Conservation (phyloP, 2,329 filamentous ascomycete genomes). For the Sporothrix protearum region DNA sequence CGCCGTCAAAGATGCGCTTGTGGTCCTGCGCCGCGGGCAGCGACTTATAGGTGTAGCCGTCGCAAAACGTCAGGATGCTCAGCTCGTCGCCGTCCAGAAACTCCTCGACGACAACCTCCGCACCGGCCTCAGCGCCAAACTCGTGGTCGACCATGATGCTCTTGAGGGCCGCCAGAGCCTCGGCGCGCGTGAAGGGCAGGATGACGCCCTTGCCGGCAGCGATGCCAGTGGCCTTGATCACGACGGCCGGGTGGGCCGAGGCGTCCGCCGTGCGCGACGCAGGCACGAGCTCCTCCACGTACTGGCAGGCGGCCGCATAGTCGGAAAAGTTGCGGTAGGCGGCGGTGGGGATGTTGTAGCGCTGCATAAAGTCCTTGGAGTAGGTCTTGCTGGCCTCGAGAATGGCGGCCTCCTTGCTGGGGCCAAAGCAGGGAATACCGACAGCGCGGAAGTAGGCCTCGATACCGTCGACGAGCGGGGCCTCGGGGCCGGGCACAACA, state of each 20-base stretch:
- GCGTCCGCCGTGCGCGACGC: conserved; percentile 10
- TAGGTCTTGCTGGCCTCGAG: conserved; percentile 98
- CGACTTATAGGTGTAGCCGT: conserved; percentile 78
- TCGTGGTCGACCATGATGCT: conserved; percentile 87
- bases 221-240: conserved; percentile 87
- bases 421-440: conserved; percentile 80
- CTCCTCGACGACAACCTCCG: conserved; percentile 94
- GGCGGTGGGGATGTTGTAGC: conserved; percentile 84
- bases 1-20: conserved; percentile 89
- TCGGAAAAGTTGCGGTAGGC: conserved; percentile 84
- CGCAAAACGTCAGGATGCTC: conserved; percentile 85
- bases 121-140: conserved; percentile 74
- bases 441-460: conserved; percentile 73
- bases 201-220: conserved; percentile 96
- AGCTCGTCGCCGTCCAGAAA: conserved; percentile 88
- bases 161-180: conserved; percentile 76
- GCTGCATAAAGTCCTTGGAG: conserved; percentile 96
- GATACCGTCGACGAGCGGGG: conserved; percentile 87
- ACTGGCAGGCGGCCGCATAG: conserved; percentile 67
- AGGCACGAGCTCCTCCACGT: conserved; percentile 51
- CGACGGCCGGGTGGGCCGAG: conserved; percentile 67
- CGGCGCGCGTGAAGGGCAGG: conserved; percentile 74
- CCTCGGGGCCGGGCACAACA: conserved; percentile 86
- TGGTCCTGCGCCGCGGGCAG: conserved; percentile 93
- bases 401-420: conserved; percentile 74